Base-by-base conservation (phyloP, 2,329 filamentous ascomycete genomes). In the Penicillium verrucosum region DNA sequence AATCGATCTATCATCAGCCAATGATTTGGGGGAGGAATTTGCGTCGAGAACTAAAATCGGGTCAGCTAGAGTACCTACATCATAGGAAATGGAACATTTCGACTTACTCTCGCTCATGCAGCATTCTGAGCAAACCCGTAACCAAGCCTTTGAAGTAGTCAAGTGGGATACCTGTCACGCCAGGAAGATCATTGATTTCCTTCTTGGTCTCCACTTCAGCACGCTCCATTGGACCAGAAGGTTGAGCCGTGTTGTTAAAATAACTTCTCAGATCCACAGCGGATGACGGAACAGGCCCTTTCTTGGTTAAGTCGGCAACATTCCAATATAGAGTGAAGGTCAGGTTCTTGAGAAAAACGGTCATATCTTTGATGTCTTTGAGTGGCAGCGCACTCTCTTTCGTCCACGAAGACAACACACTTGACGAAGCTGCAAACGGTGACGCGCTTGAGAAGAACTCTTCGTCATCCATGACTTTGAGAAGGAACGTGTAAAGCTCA, bases 381-480 rank as follows among this genome's bases (percentile, higher is more conserved):
- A 93, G 75, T 1, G 85, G 83, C 6, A 97, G 79, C 43, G 89
- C 87, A 70, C 90, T 86, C 60, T 83, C 81, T 52, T 79, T 78
- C 10, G 76, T 78, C 73, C 88, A 59, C 76, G 80, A 73, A 80
- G 81, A 61, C 82, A 80, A 51, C 78, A 80, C 50, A 79, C 82
- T 54, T 66, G 78, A 25, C 72, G 76, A 29, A 71, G 77, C 70
- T n/a, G 72, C 64, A 21, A 76, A 63, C 27, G 79, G 77, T 38
- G 73, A 76, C 59, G 83, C 76, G 54, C 81, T 81, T 55, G 85
- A 83, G 60, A 96, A 89, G 70, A 99, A 99, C 66, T 99, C 94
- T 63, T 97, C 93, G 61, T 99, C 94, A 65, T 99, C 94, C 71
- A 93, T 96, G 34, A 97, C 85, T 65, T 94, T 89, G 12, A 97